phyloP scores from a whole-genome alignment of 495 filamentous ascomycete species.

The Aspergillus conjunctus region DNA sequence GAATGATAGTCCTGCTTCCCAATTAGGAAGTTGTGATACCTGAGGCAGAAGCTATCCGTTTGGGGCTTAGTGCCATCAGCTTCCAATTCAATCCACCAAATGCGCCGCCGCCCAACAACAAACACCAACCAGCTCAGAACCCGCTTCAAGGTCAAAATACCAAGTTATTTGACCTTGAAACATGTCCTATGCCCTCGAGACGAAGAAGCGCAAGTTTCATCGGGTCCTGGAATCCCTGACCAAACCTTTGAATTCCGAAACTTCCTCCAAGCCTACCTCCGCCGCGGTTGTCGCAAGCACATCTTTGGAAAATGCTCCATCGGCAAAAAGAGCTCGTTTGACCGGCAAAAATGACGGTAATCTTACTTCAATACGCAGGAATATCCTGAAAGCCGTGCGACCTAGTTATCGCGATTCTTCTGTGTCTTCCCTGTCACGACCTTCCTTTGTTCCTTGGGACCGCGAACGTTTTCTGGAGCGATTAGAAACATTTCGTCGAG shows the following conservation, averaged over 20 bases:
- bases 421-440: constrained; percentile 37
- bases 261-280: constrained; percentile 37
- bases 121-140: neutral
- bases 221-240: constrained; percentile 58
- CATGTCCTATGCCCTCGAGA: constrained; percentile 56
- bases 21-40: neutral
- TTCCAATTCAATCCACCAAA: neutral
- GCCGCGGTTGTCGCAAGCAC: constrained; percentile 16
- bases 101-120: constrained; percentile 9
- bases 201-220: constrained; percentile 59
- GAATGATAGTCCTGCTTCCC: too few species aligned
- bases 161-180: constrained; percentile 16
- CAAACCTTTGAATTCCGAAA: constrained; percentile 28
- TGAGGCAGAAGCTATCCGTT: constrained; percentile 22
- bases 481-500: constrained; percentile 82
- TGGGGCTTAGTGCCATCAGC: constrained; percentile 16
- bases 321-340: constrained; percentile 45
- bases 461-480: constrained; percentile 79
- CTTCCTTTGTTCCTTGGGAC: constrained; percentile 79
- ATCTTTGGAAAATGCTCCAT: constrained; percentile 37
- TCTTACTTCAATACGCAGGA: constrained; percentile 30
- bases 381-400: constrained; percentile 31
- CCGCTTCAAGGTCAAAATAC: neutral
- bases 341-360: constrained; percentile 29
- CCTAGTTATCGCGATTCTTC: constrained; percentile 29